Evolutionary conservation across 2,329 filamentous ascomycete species (phyloP), one percentile per base, ranked within the genome.

Genomic region (Aspergillus pseudotamarii): DNA sequence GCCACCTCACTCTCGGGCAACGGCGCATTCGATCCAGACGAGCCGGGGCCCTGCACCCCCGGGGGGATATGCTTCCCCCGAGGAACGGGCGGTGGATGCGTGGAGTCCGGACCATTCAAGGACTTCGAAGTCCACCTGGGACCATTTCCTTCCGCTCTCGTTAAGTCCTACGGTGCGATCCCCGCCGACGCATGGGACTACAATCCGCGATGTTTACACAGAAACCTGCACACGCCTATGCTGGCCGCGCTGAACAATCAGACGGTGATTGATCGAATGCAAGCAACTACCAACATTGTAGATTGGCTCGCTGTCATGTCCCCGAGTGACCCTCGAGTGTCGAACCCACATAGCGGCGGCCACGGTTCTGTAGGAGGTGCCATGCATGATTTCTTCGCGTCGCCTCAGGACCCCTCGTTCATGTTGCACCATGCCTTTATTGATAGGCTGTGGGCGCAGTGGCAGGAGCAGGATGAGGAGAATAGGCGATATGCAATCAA

Each of bases 391-490:
- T 58, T 64, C 26, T 66, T 59, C 10, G 19, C 60, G 0, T 56
- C 61, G 51, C 64, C 64, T 6, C 64, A 66, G 53, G 72, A 76
- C 63, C 73, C 73, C 1, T 57, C 72, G 9, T 76, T 75, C 59
- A 75, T 75, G 64, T 66, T 76, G 23, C 74, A 76, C 60, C 74
- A 75, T 57, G 57, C 65, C 4, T 69, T 75, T 59, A 60, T 76
- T 2, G 73, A 76, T 58, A 66, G 69, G 19, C 23, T 76, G 26
- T 76, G 73, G 74, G 71, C 65, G 54, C 46, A 57, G 19, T 76
- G 74, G 73, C 73, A 76, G 63, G 66, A 64, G 8, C 28, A 48
- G 46, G 64, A 64, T 34, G 41, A 26, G 3, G 57, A 14, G 9
- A 61, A 60, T 45, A 57, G 54, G 8, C 59, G 45, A 30, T 54